Conservation (phyloP, 176 grass and related monocot species). For the Triticum aestivum region DNA sequence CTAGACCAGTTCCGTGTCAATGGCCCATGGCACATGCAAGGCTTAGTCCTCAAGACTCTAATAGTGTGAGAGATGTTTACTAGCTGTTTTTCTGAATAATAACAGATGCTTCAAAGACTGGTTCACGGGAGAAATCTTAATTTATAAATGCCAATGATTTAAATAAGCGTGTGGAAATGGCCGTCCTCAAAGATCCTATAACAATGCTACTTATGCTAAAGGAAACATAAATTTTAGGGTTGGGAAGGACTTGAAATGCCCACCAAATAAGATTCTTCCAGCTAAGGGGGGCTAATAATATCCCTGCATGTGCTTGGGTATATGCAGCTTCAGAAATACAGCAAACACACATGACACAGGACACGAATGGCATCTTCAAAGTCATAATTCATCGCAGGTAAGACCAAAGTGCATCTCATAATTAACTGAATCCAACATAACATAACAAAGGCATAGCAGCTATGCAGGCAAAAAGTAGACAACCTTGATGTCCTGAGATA, state of each 20-base stretch:
- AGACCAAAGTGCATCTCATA: constrained; percentile 1
- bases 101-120: neutral
- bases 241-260: neutral
- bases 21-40: neutral
- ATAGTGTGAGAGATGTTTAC: neutral
- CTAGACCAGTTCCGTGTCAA: neutral
- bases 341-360: neutral
- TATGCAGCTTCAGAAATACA: neutral
- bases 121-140: neutral
- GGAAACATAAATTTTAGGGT: neutral
- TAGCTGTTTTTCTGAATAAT: too few species aligned
- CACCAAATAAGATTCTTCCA: neutral
- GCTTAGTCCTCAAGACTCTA: neutral
- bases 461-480: constrained; percentile 11
- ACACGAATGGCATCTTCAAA: neutral
- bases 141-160: neutral
- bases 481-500: constrained; percentile 23
- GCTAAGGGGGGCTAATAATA: too few species aligned
- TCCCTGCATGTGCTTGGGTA: neutral
- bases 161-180: neutral
- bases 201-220: neutral
- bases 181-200: neutral
- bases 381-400: neutral
- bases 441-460: constrained; percentile 10
- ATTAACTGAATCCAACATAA: constrained; percentile 12